Evolutionary conservation across 768 basidiomycete species (phyloP).

Genomic region (Asterophora lycoperdoides): DNA sequence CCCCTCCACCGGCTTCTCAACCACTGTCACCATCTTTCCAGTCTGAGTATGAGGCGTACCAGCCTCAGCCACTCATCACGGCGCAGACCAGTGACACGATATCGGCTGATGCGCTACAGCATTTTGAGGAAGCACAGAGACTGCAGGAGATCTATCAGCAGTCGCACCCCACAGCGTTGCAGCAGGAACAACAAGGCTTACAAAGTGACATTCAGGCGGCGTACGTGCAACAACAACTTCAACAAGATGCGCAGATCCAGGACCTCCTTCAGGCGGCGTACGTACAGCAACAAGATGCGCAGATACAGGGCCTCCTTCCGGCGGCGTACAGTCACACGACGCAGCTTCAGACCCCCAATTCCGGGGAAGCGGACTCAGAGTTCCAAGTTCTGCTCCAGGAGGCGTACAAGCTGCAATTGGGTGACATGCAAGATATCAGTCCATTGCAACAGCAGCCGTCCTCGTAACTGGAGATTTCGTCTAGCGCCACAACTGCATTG

Average conservation of each 20-base stretch:
- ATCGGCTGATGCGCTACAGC: conserved; percentile 8
- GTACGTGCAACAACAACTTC: conserved; percentile 16
- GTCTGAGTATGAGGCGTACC: conserved; percentile 8
- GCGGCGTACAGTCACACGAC: not conserved
- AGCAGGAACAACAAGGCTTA: conserved; percentile 2
- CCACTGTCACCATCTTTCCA: too few species aligned
- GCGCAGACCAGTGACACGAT: conserved; percentile 1
- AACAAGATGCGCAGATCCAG: not conserved
- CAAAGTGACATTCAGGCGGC: not conserved
- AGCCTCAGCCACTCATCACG: conserved; percentile 4
- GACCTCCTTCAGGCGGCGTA: not conserved
- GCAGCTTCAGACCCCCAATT: not conserved
- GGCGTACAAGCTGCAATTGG: too few species aligned
- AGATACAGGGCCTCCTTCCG: not conserved
- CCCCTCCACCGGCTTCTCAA: too few species aligned
- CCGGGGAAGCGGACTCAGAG: too few species aligned
- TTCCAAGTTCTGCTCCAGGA: not conserved
- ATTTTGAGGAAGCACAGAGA: conserved; percentile 15
- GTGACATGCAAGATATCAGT: too few species aligned
- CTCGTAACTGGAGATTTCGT: too few species aligned
- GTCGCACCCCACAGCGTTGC: not conserved
- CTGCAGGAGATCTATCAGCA: conserved; percentile 12
- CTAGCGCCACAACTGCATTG: too few species aligned
- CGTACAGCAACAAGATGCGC: not conserved
- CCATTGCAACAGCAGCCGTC: too few species aligned